Conservation (phyloP, 257 asterid species). For the Solanum chiquidenum region DNA sequence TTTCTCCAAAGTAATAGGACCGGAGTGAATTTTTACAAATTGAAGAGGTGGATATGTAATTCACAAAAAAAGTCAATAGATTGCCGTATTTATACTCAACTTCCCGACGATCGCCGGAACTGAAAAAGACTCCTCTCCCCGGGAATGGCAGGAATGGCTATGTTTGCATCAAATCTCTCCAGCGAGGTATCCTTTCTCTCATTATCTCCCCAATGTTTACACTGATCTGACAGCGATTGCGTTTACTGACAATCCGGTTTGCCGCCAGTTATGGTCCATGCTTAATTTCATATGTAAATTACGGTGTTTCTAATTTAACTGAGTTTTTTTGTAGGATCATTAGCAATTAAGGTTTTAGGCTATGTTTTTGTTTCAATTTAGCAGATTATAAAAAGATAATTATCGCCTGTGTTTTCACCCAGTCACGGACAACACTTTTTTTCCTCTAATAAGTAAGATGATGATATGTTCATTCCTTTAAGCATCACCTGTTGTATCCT, state of each 20-base stretch:
- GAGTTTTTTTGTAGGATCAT: background rate
- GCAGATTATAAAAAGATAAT: background rate
- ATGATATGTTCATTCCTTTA: background rate
- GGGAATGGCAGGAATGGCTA: background rate
- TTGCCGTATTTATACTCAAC: background rate
- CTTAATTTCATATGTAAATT: background rate
- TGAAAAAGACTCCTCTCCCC: background rate
- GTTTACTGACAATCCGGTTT: background rate
- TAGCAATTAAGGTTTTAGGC: background rate
- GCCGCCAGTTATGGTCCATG: background rate
- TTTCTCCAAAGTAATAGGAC: background rate
- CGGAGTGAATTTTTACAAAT: background rate
- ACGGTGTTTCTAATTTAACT: background rate
- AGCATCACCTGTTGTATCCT: background rate
- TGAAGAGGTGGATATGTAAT: background rate
- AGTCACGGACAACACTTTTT: background rate
- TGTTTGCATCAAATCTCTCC: background rate
- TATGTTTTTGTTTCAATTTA: background rate
- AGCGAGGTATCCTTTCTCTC: background rate
- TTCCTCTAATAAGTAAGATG: background rate
- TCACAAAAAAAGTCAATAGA: background rate
- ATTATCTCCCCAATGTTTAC: background rate
- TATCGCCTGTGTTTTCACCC: background rate
- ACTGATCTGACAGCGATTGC: background rate
- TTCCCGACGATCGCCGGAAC: background rate